Evolutionary conservation across 768 basidiomycete species (phyloP).

Genomic region (Mycena haematopus): DNA sequence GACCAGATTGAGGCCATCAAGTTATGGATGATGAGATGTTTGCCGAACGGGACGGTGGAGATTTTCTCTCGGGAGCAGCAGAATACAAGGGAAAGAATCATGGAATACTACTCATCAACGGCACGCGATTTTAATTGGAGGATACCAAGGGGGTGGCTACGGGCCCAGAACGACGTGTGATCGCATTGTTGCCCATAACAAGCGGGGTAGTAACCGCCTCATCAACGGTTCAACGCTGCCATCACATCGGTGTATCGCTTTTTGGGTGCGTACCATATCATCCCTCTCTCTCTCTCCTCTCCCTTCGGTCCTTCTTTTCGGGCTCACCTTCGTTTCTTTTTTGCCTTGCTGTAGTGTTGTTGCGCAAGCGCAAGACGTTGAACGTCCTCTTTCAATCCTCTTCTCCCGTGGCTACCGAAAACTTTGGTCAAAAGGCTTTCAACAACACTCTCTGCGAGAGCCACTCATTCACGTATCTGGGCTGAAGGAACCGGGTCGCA

Average conservation of each 20-base stretch:
- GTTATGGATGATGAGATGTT: not conserved
- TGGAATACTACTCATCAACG: not conserved
- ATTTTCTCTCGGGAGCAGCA: not conserved
- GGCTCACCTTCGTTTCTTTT: constrained; percentile 41
- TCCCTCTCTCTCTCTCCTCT: constrained; percentile 33
- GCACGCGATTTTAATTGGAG: not conserved
- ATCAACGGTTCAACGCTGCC: not conserved
- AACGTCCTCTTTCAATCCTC: constrained; percentile 60
- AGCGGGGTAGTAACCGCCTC: constrained; percentile 4
- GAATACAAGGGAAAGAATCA: not conserved
- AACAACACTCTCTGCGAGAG: constrained; percentile 59
- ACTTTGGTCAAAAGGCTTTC: constrained; percentile 37
- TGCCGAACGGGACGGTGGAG: not conserved
- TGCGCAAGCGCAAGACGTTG: constrained; percentile 70
- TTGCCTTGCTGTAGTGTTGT: constrained; percentile 38
- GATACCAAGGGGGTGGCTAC: not conserved
- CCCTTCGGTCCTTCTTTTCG: constrained; percentile 36
- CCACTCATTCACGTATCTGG: constrained; percentile 34
- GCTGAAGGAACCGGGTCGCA: constrained; percentile 25
- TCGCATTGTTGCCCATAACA: not conserved
- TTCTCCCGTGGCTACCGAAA: constrained; percentile 37
- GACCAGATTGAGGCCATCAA: too few relatives aligned
- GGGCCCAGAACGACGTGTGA: constrained; percentile 9
- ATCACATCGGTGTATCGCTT: constrained; percentile 16
- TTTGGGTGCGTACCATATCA: constrained; percentile 13